Conservation (phyloP, 306 rosid genomes). For the Medicago ruthenica region DNA sequence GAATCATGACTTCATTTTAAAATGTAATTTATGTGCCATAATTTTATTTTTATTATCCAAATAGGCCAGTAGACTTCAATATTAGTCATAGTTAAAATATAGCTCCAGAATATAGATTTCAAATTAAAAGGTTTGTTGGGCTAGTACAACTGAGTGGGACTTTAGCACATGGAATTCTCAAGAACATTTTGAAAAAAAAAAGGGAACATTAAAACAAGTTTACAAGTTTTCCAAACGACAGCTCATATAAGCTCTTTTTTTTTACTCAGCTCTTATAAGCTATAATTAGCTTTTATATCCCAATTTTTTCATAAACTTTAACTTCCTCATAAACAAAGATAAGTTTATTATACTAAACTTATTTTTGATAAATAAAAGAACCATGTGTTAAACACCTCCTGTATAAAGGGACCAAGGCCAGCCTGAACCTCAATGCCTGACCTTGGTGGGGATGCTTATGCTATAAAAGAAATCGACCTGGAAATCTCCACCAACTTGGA, state of each 20-base stretch:
- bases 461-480: no score
- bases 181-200: not conserved
- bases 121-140: not conserved
- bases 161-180: constrained; percentile 4
- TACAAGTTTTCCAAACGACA: not conserved
- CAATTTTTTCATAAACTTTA: not conserved
- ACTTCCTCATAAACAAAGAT: not conserved
- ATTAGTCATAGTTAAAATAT: not conserved
- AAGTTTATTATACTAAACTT: no score
- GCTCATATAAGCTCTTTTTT: not conserved
- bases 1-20: not conserved
- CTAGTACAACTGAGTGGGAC: not conserved
- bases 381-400: no score
- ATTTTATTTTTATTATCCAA: not conserved
- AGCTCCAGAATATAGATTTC: no score
- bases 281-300: not conserved
- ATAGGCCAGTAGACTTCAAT: not conserved
- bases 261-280: not conserved
- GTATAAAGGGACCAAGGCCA: no score
- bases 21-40: not conserved
- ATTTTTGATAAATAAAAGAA: no score
- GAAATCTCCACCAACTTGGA: not conserved
- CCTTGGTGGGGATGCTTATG: no score
- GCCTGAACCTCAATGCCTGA: no score
- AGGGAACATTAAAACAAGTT: not conserved